Base-by-base conservation (phyloP, 1,139 yeast species). In the Debaryomyces nepalensis region DNA sequence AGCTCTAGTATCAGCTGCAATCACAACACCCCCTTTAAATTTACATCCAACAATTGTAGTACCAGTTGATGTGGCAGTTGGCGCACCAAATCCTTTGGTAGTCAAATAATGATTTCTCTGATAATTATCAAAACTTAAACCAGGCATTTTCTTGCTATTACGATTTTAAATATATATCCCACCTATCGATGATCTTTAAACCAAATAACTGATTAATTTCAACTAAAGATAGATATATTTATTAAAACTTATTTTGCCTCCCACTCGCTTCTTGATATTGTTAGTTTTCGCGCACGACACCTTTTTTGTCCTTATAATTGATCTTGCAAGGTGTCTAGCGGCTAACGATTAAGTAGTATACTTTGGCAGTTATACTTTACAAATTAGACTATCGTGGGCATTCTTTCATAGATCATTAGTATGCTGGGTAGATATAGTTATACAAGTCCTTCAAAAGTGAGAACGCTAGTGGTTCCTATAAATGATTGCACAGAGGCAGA, bases 1-100 rank as follows among this genome's bases (percentile, higher is more conserved):
- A 46, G 99, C 98, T 68, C 99, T 82, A 20, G 99, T 93, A 73
- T 93, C 99, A 12, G 99, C 99, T 14, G 99, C 99, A 65, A 91
- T 88, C 35, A 93, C 91, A 32, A 93, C 99, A 52, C 99, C 99
- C 48, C 88, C 91, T 39, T 86, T 73, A 65, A 87, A 93, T 59
- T 86, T 85, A 62, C 96, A 87, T 38, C 99, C 99, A 23, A 93
- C 99, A 72, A 93, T 93, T 2, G 99, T 93, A 22, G 99, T 93
- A 74, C 99, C 99, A 1, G 99, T 93, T 18, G 97, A 89, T 1
- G 98, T 93, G 37, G 97, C 96, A 50, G 75, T 84, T 39, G 98
- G 97, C 29, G 81, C 73, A 2, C 83, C 80, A 55, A 78, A 81
- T 7, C 97, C 97, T 52, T 81, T 76, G 26, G 85, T 72, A 12